These are phyloP conservation scores for Saccharomycopsis sp. DNA, from an alignment of 805 yeast genomes.

Conservation along the genomic window DNA sequence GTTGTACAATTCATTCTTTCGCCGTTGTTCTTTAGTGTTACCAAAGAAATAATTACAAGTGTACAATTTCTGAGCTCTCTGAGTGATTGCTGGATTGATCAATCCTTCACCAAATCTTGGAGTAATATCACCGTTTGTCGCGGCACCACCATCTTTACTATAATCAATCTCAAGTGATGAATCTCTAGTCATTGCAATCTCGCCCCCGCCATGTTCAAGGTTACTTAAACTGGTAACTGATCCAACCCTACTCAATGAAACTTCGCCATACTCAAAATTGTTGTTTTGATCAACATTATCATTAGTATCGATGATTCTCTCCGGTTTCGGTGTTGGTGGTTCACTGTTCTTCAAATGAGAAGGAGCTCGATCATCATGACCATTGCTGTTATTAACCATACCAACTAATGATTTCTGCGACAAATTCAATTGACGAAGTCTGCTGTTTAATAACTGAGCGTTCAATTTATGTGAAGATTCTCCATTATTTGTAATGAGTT, in stretches of 20 bases:
- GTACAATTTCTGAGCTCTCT: slow-evolving; percentile 55
- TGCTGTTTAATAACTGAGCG: slow-evolving; percentile 15
- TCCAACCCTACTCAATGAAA: slow-evolving; percentile 6
- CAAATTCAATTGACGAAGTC: slow-evolving; percentile 15
- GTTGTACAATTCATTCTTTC: slow-evolving; percentile 35
- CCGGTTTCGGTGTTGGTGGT: slow-evolving; percentile 1
- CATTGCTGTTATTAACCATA: not conserved
- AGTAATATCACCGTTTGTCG: slow-evolving; percentile 24
- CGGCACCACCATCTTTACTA: not conserved
- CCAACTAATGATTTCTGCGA: slow-evolving; percentile 11
- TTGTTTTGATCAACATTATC: not conserved
- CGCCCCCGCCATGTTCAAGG: slow-evolving; percentile 10
- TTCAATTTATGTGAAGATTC: slow-evolving; percentile 6
- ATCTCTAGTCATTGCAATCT: slow-evolving; percentile 6
- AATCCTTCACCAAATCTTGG: slow-evolving; percentile 31
- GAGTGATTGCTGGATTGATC: slow-evolving; percentile 48
- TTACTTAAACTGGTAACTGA: slow-evolving; percentile 11
- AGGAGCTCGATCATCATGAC: not conserved
- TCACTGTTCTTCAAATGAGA: not conserved
- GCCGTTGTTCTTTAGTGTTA: slow-evolving; percentile 39
- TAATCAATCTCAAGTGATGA: slow-evolving; percentile 5
- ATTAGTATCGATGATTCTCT: not conserved
- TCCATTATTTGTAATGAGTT: no score
- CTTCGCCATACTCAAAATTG: slow-evolving; percentile 26
- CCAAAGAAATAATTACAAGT: slow-evolving; percentile 63